Conservation (phyloP, 352 stramenopile species). For the Discostella stelligera region DNA sequence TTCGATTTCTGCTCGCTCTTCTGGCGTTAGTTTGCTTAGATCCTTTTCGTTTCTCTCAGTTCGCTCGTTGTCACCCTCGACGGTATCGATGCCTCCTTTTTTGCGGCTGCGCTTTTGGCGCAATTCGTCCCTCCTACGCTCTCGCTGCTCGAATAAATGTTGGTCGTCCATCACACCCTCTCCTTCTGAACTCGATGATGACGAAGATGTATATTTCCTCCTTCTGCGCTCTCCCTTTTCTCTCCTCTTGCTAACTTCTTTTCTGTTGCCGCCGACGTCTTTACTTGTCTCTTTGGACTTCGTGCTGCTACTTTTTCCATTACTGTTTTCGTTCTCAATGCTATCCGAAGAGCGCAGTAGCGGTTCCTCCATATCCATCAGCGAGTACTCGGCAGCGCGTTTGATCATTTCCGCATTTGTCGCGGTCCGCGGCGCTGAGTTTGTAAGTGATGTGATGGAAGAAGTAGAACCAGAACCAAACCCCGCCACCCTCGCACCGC, state of each 20-base stretch:
- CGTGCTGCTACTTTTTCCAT: conserved; percentile 12
- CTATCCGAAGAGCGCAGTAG: background rate
- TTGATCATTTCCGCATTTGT: conserved; percentile 70
- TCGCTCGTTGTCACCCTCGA: conserved; percentile 8
- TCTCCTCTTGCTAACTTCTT: conserved; percentile 12
- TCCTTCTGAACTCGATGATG: background rate
- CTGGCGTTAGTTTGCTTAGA: conserved; percentile 47
- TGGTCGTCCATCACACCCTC: conserved; percentile 21
- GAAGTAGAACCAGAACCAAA: background rate
- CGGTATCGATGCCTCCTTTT: conserved; percentile 5
- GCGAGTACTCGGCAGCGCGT: conserved; percentile 51
- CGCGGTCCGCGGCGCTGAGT: background rate
- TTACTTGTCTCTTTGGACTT: conserved; percentile 2
- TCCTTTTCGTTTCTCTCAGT: conserved; percentile 1
- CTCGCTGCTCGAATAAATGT: conserved; percentile 30
- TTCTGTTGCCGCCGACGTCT: background rate
- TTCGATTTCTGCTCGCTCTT: conserved; percentile 68
- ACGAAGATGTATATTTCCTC: conserved; percentile 21
- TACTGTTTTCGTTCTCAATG: background rate
- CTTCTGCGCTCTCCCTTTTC: conserved; percentile 14
- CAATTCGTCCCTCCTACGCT: conserved; percentile 29
- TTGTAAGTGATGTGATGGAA: background rate
- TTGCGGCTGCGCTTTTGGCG: conserved; percentile 28
- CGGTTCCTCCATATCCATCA: conserved; percentile 54
- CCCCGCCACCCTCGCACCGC: background rate